A percentile compares a stretch with the other conserved stretches of the same genome.
Evolutionary conservation across 768 basidiomycete species (phyloP).

Genomic region (Termitomyces sp.): DNA sequence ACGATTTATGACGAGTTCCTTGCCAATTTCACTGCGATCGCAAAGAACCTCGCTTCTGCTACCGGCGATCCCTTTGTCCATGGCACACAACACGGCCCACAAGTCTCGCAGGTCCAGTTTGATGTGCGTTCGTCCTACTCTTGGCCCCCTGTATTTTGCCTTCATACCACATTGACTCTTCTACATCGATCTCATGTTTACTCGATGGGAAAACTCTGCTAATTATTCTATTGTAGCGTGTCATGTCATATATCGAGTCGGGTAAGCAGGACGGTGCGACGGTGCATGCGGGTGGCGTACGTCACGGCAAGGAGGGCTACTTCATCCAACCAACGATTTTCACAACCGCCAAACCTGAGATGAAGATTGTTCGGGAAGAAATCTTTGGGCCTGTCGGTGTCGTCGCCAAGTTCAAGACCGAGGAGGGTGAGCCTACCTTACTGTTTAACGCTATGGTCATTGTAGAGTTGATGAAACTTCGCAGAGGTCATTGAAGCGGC

Average conservation of each 20-base stretch:
- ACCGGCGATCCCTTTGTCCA: slow-evolving; percentile 67
- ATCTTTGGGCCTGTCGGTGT: slow-evolving; percentile 79
- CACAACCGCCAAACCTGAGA: slow-evolving; percentile 55
- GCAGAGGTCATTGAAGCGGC: slow-evolving; percentile 24
- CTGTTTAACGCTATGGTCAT: slow-evolving; percentile 24
- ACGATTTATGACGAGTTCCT: slow-evolving; percentile 80
- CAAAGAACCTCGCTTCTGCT: slow-evolving; percentile 41
- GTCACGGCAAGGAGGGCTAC: slow-evolving; percentile 62
- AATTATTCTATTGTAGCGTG: slow-evolving; percentile 40
- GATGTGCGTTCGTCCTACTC: slow-evolving; percentile 42
- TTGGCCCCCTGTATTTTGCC: no score
- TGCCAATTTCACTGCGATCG: slow-evolving; percentile 48
- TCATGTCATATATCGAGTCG: slow-evolving; percentile 70
- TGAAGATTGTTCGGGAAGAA: slow-evolving; percentile 69
- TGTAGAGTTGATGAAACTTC: slow-evolving; percentile 4
- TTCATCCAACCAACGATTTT: slow-evolving; percentile 74
- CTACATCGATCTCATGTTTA: neutral
- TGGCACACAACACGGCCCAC: slow-evolving; percentile 66
- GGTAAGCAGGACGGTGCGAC: slow-evolving; percentile 70
- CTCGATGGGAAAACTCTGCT: neutral
- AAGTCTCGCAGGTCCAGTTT: slow-evolving; percentile 68
- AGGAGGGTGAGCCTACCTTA: slow-evolving; percentile 30
- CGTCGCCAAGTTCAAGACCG: slow-evolving; percentile 66
- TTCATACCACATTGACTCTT: neutral
- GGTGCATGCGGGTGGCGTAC: slow-evolving; percentile 57